Evolutionary conservation across 2,329 filamentous ascomycete genomes (phyloP), one percentile per base, ranked within the genome.

Genomic region (Juglanconis juglandina): DNA sequence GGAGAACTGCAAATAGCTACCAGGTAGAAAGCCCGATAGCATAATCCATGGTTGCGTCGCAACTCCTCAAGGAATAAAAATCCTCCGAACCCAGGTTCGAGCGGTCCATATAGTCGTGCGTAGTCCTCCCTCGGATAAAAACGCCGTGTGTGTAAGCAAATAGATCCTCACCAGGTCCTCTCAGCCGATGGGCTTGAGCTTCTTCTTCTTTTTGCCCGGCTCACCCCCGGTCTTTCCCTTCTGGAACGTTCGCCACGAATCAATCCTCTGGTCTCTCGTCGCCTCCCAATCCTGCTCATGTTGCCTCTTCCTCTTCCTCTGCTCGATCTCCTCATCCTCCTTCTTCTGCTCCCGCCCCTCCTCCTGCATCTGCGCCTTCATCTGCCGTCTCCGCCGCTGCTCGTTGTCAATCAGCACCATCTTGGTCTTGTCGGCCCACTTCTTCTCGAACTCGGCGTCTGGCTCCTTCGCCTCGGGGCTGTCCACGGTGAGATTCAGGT

Each of bases 251-350:
- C 95, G 85, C 95, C 95, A 99, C 74, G 90, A 96, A 66, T 87
- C 91, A 75, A 99, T 98, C 66, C 95, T 84, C 76, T 92, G 85
- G 63, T 99, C 95, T 51, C 95, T 81, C 33, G 90, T 96, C 70
- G 91, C 87, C 79, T 99, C 95, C 95, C 95, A 99, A 64, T 93
- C 90, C 77, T 95, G 87, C 66, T 98, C 92, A 73, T 95, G 91
- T 71, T 98, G 92, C 62, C 95, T 83, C 84, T 94, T 94, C 67
- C 90, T 83, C 78, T 93, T 94, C 69, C 91, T 80, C 67, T 84
- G 84, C 69, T 94, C 92, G 9, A 90, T 63, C 77, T 97, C 94
- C 68, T 92, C 90, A 30, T 99, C 95, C 69, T 87, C 87, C 72
- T 89, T 90, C 71, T 87, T 86, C 82, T 96, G 88, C 79, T 95